Evolutionary conservation across 2,329 filamentous ascomycete species (phyloP).

Genomic region (Aspergillus costaricaensis): DNA sequence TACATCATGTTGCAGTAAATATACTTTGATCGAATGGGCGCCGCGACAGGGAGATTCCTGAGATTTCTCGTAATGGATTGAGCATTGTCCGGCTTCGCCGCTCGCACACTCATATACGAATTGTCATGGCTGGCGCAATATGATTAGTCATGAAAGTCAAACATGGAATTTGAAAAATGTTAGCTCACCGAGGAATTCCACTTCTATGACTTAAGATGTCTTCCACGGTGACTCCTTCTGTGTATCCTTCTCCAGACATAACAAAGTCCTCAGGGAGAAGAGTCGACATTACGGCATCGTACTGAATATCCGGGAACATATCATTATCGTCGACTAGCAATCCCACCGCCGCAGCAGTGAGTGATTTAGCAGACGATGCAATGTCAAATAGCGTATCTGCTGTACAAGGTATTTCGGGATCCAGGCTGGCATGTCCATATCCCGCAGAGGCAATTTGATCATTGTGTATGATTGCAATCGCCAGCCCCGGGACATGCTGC

Average conservation of each 20-base stretch:
- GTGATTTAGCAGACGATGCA: slow-evolving; percentile 26
- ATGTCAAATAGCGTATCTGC: slow-evolving; percentile 29
- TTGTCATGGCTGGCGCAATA: slow-evolving; percentile 34
- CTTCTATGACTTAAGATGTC: slow-evolving; percentile 58
- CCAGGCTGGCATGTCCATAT: slow-evolving; percentile 22
- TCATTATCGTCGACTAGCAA: slow-evolving; percentile 47
- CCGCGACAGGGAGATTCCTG: slow-evolving; percentile 48
- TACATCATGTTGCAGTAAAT: slow-evolving; percentile 58
- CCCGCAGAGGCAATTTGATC: slow-evolving; percentile 16
- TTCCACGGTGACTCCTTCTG: slow-evolving; percentile 54
- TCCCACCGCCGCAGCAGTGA: slow-evolving; percentile 29
- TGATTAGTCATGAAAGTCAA: no score
- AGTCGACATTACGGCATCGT: slow-evolving; percentile 50
- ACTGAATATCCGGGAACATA: slow-evolving; percentile 42
- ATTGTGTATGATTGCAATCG: slow-evolving; percentile 21
- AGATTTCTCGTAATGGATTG: slow-evolving; percentile 47
- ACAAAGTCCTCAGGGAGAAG: slow-evolving; percentile 58
- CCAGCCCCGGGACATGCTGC: slow-evolving; percentile 24
- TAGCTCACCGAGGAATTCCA: slow-evolving; percentile 50
- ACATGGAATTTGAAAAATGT: no score
- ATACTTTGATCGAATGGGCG: slow-evolving; percentile 49
- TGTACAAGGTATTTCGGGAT: slow-evolving; percentile 20
- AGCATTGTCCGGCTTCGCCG: slow-evolving; percentile 32
- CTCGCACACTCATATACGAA: slow-evolving; percentile 33
- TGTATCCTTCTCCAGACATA: slow-evolving; percentile 50